A percentile compares a stretch with the other conserved stretches of the same genome.
Conservation (phyloP, 164 flowering plant species). For the Nelumbo lutea region DNA sequence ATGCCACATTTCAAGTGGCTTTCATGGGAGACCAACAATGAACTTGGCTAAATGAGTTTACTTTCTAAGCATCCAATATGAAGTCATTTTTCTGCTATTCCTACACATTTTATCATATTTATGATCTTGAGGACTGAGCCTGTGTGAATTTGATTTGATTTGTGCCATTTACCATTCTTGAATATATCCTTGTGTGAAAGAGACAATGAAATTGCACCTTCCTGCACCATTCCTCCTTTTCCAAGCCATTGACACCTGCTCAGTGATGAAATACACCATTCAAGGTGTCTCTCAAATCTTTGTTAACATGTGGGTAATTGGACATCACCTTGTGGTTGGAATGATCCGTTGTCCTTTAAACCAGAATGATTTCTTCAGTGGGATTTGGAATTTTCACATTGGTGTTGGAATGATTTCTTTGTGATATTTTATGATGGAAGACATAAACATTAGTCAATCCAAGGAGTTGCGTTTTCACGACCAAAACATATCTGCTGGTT, state of each 20-base stretch:
- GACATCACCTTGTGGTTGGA: conserved; percentile 8
- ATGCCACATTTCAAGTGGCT: too few relatives aligned
- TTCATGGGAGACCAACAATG: too few relatives aligned
- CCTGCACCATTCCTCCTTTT: conserved; percentile 26
- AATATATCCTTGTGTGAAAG: conserved; percentile 12
- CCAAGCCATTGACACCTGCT: conserved; percentile 9
- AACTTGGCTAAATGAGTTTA: too few relatives aligned
- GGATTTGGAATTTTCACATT: conserved; percentile 11
- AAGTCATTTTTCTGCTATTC: too few relatives aligned
- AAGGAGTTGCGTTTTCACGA: too few relatives aligned
- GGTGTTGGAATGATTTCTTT: not conserved
- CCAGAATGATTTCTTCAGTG: conserved; percentile 16
- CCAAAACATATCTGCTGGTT: too few relatives aligned
- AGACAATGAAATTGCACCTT: conserved; percentile 26
- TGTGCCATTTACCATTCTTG: conserved; percentile 14
- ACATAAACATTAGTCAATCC: too few relatives aligned
- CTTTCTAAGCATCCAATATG: too few relatives aligned
- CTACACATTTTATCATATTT: too few relatives aligned
- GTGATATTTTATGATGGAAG: too few relatives aligned
- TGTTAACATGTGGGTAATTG: conserved; percentile 20
- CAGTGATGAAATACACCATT: conserved; percentile 23
- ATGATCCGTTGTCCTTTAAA: conserved; percentile 11
- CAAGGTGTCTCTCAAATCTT: conserved; percentile 19
- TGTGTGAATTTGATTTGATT: not conserved
- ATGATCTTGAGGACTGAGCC: too few relatives aligned